Conservation (phyloP, 1,284 basidiomycete genomes). For the Pulchroboletus neoregius region DNA sequence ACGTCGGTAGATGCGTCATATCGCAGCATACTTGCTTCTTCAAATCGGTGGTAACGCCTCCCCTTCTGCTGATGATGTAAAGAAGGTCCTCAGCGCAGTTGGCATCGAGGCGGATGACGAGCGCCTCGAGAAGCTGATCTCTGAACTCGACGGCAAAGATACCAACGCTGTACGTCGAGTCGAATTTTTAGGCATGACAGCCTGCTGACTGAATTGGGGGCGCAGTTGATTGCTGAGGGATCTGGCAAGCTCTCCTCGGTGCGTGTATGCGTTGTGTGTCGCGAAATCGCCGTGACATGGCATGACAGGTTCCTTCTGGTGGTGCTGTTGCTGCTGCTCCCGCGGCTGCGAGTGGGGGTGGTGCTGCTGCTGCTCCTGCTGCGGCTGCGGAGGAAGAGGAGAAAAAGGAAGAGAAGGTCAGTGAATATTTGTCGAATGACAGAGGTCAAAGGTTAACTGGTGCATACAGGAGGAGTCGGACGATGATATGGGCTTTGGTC, state of each 20-base stretch:
- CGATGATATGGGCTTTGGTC: constrained; percentile 92
- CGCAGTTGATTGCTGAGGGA: constrained; percentile 90
- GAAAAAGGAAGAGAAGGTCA: constrained; percentile 79
- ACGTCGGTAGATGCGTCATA: constrained; percentile 79
- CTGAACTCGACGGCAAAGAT: constrained; percentile 93
- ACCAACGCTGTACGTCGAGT: constrained; percentile 63
- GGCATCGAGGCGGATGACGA: constrained; percentile 88
- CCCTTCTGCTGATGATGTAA: constrained; percentile 88
- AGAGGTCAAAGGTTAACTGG: constrained; percentile 6
- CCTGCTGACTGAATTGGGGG: constrained; percentile 1
- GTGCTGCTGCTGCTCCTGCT: constrained; percentile 57
- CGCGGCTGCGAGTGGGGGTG: constrained; percentile 49
- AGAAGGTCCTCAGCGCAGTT: constrained; percentile 82
- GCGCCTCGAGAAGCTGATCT: constrained; percentile 82
- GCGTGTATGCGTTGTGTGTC: constrained; percentile 38
- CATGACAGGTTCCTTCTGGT: constrained; percentile 71
- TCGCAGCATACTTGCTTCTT: constrained; percentile 98
- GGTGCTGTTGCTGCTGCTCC: constrained; percentile 58
- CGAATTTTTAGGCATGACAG: background rate
- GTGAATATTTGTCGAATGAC: constrained; percentile 19
- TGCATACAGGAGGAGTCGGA: constrained; percentile 73
- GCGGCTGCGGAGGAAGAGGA: constrained; percentile 65
- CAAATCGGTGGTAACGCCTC: constrained; percentile 89
- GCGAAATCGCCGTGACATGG: constrained; percentile 18
- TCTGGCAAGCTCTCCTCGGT: constrained; percentile 93